Conservation (phyloP, 306 rosid genomes). For the Alnus glutinosa region DNA sequence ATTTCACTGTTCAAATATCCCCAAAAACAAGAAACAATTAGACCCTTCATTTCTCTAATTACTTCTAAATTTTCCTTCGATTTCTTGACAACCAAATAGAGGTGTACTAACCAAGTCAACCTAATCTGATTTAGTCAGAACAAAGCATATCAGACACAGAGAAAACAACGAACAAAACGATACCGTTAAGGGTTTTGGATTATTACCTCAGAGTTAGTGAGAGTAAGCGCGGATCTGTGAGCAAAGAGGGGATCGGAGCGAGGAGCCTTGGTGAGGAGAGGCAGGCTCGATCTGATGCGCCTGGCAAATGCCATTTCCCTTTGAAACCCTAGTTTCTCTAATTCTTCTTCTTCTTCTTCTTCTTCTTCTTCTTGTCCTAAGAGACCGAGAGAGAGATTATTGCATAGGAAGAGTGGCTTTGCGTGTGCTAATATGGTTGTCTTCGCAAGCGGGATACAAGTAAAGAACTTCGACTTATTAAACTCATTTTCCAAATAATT, state of each 20-base stretch:
- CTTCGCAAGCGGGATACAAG: neutral
- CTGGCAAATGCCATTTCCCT: constrained; percentile 54
- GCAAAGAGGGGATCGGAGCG: constrained; percentile 37
- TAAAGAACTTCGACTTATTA: too few species aligned
- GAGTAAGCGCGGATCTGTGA: constrained; percentile 40
- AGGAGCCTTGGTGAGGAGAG: constrained; percentile 46
- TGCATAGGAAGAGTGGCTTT: neutral
- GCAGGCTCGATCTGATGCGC: constrained; percentile 64
- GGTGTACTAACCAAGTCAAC: neutral
- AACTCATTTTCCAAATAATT: too few species aligned
- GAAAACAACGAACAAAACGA: neutral
- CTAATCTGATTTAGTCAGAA: neutral
- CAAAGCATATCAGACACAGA: neutral
- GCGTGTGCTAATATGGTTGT: neutral
- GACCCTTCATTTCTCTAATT: neutral
- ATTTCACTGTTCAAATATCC: too few species aligned
- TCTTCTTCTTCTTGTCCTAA: neutral
- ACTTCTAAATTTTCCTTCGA: neutral
- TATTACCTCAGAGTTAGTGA: constrained; percentile 44
- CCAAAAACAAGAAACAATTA: neutral
- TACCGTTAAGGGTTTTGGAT: neutral
- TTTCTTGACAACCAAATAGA: neutral
- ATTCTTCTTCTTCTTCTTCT: constrained; percentile 16
- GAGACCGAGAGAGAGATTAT: neutral
- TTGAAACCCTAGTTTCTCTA: constrained; percentile 48